Percentiles rank a stretch among this genome's conserved stretches.
These are phyloP conservation scores for Debaryomyces robertsiae DNA, from an alignment of 1,139 yeast species.

Conservation along the genomic window DNA sequence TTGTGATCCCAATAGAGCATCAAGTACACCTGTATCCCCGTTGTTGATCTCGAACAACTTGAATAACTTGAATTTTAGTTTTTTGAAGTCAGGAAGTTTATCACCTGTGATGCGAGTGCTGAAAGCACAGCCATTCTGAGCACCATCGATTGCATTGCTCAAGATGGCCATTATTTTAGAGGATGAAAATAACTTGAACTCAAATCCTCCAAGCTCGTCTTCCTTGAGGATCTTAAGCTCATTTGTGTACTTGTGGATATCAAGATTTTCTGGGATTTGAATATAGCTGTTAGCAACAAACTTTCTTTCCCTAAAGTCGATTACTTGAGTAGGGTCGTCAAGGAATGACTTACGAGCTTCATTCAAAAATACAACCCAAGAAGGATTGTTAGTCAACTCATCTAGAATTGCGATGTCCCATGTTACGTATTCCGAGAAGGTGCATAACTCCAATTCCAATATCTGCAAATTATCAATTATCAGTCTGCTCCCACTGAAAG, in stretches of 20 bases:
- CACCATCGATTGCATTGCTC: constrained; percentile 1
- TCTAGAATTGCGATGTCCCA: constrained; percentile 15
- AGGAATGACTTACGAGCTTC: constrained; percentile 1
- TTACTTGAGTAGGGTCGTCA: background rate
- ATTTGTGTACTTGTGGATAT: constrained; percentile 3
- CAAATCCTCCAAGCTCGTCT: constrained; percentile 10
- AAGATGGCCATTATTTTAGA: constrained; percentile 9
- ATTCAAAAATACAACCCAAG: constrained; percentile 3
- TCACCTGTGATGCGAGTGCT: constrained; percentile 19
- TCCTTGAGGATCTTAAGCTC: constrained; percentile 9
- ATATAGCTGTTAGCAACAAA: constrained; percentile 12
- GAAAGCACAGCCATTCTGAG: background rate
- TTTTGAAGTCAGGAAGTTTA: constrained; percentile 22
- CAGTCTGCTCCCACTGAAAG: constrained; percentile 9
- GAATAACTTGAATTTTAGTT: constrained; percentile 19
- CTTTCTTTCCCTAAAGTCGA: constrained; percentile 1
- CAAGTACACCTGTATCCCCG: constrained; percentile 12
- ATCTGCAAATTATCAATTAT: constrained; percentile 6
- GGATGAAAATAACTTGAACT: constrained; percentile 8
- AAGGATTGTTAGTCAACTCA: constrained; percentile 12
- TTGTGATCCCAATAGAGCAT: constrained; percentile 15
- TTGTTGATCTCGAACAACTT: constrained; percentile 8
- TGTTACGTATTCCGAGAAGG: constrained; percentile 10
- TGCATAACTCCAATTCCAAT: constrained; percentile 2
- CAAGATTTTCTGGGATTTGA: constrained; percentile 25